Conservation (phyloP, 768 basidiomycete genomes). For the Suillus discolor region DNA sequence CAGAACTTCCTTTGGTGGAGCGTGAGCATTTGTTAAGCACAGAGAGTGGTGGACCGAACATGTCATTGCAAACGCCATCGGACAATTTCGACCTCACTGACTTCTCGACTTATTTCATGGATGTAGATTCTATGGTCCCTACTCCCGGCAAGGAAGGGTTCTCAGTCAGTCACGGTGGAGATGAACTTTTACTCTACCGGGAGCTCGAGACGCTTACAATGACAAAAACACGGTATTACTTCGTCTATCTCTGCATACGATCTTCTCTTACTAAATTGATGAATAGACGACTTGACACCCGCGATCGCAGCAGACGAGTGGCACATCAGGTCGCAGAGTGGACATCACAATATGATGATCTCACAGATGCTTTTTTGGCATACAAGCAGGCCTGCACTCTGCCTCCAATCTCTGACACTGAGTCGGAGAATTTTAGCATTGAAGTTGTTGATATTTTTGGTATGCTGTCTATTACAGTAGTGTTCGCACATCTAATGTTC, state of each 20-base stretch:
- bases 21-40: no score
- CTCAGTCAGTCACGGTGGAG: not conserved
- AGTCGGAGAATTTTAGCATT: not conserved
- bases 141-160: not conserved
- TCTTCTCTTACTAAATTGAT: not conserved
- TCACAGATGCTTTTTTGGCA: not conserved
- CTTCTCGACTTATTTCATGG: not conserved
- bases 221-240: not conserved
- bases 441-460: not conserved
- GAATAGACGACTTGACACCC: not conserved
- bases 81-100: not conserved
- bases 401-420: not conserved
- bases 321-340: not conserved
- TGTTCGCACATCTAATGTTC: not conserved
- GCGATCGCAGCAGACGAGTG: not conserved
- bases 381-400: not conserved
- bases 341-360: not conserved
- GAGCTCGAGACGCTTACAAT: not conserved
- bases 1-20: no score
- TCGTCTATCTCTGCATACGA: not conserved
- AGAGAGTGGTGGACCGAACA: no score
- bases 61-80: no score
- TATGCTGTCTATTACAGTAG: not conserved
- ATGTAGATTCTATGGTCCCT: constrained; percentile 2
- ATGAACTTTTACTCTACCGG: not conserved